Percentiles rank a stretch among this genome's conserved stretches.
Conservation (phyloP, 1,284 basidiomycete species). For the Malassezia sp. region DNA sequence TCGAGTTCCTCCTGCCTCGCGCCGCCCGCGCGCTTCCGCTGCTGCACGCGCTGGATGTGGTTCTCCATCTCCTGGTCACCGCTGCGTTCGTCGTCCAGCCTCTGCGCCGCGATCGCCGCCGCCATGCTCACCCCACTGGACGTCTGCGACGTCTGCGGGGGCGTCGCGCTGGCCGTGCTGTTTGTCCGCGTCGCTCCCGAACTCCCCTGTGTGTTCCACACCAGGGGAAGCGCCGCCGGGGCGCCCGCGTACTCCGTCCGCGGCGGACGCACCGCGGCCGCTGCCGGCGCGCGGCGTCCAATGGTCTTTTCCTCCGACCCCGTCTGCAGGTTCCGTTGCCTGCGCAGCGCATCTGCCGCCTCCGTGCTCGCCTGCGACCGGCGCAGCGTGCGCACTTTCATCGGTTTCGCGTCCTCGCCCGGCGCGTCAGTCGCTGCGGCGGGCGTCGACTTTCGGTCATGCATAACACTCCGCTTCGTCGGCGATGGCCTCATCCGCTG, state of each 20-base stretch:
- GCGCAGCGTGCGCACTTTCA: conserved; percentile 8
- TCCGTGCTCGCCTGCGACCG: conserved; percentile 4
- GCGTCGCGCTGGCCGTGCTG: background rate
- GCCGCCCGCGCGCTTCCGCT: conserved; percentile 72
- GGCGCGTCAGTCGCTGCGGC: background rate
- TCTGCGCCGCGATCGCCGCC: background rate
- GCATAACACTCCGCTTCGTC: too few relatives aligned
- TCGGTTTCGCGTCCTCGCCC: conserved; percentile 2
- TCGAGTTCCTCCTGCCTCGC: conserved; percentile 70
- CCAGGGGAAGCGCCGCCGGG: background rate
- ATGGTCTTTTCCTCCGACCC: background rate
- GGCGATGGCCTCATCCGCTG: background rate
- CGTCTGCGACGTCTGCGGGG: conserved; percentile 13
- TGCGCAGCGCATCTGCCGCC: conserved; percentile 12
- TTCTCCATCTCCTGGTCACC: conserved; percentile 95
- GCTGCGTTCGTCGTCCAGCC: conserved; percentile 66
- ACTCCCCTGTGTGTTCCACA: too few relatives aligned
- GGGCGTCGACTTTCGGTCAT: background rate
- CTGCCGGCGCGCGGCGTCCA: background rate
- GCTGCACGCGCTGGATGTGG: conserved; percentile 79
- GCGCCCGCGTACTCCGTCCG: background rate
- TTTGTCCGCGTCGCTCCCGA: too few relatives aligned
- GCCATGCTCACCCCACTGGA: conserved; percentile 5
- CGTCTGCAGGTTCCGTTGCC: background rate
- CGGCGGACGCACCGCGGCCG: background rate